Evolutionary conservation across 2,329 filamentous ascomycete species (phyloP), one percentile per base, ranked within the genome.

Genomic region (Myotisia sp.): DNA sequence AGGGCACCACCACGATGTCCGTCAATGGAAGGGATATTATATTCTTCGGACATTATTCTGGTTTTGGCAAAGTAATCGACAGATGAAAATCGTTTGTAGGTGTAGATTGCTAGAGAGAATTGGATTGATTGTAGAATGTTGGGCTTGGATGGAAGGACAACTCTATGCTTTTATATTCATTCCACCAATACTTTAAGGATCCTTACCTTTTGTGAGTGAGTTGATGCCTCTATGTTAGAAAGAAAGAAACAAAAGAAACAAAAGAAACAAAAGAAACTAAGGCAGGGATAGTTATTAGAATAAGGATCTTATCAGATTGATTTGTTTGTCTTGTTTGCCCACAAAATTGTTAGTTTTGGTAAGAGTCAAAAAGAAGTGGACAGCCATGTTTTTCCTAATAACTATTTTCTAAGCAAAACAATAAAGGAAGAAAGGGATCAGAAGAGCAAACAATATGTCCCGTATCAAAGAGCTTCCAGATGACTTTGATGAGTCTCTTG

Each of bases 381-480:
- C n/a, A n/a, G n/a, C n/a, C n/a, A n/a, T n/a, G n/a, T n/a, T n/a
- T n/a, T n/a, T n/a, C n/a, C n/a, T n/a, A n/a, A n/a, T n/a, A n/a
- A n/a, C 14, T 29, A 16, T 19, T 19, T 17, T n/a, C 5, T 18
- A 8, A 9, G 20, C 5, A 20, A 30, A 10, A 9, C 17, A 32
- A 23, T 5, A 23, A 23, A 14, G 4, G 8, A 32, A 16, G 10
- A 22, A 23, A 10, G 7, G 10, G 18, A 6, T 17, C 1, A 6
- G 8, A 32, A 6, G 12, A 24, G n/a, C 22, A 23, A 23, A n/a
- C 26, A 29, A 2, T 0, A 60, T 81, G 47, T 75, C 74, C 2
- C 54, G 56, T 22, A 52, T 67, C 23, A 59, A 68, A 49, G 63
- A 68, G 45, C 59, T 67, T 20, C 62, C 64, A 22, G 63, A 66